These are phyloP conservation scores for Myxozyma vanderwaltii DNA, from an alignment of 805 yeast genomes.

Conservation along the genomic window DNA sequence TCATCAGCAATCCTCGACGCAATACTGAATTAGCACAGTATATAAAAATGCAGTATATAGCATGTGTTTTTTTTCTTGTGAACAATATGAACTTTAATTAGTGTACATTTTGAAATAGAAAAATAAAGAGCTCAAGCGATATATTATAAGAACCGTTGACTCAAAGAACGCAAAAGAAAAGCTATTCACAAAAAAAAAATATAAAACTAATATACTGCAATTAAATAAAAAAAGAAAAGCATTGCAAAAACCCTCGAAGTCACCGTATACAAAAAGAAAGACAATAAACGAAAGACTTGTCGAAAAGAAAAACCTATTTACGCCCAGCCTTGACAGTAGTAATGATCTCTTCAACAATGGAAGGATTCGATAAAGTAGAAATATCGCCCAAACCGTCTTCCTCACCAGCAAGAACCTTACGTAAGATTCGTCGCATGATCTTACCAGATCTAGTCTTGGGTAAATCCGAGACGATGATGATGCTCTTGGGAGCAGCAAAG, in stretches of 20 bases:
- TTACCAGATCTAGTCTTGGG: constrained; percentile 99
- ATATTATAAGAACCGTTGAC: not conserved
- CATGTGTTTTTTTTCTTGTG: too few species aligned
- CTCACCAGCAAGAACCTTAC: constrained; percentile 90
- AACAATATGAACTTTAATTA: too few species aligned
- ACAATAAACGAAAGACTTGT: too few species aligned
- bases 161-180: not conserved
- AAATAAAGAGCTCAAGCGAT: not conserved
- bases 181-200: not conserved
- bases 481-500: constrained; percentile 92
- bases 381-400: constrained; percentile 91
- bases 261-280: too few species aligned
- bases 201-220: too few species aligned
- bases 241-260: too few species aligned
- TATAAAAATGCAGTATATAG: too few species aligned
- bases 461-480: constrained; percentile 81
- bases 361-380: constrained; percentile 85
- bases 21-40: not conserved
- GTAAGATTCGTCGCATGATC: constrained; percentile 95
- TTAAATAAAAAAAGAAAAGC: too few species aligned
- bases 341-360: constrained; percentile 75
- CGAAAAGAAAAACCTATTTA: constrained; percentile 16
- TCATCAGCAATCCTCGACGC: not conserved
- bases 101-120: too few species aligned
- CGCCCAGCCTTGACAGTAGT: constrained; percentile 28